phyloP scores from a whole-genome alignment of 2,329 filamentous ascomycete genomes.

The Pochonia chlamydosporia region DNA sequence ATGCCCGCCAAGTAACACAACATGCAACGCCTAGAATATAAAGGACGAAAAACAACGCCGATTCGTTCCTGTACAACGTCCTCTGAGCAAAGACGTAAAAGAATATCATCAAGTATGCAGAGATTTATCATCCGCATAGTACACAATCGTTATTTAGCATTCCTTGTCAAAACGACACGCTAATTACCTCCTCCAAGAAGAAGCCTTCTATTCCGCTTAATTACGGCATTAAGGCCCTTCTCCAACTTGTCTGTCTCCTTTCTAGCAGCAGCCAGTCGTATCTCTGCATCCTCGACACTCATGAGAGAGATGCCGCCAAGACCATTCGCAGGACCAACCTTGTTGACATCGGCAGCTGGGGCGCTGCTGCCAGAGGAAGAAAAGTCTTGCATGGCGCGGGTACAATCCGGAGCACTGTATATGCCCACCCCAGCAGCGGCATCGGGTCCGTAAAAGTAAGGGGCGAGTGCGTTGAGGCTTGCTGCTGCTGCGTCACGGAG shows the following conservation, averaged over 20 bases:
- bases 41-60: too few species aligned
- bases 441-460: constrained; percentile 48
- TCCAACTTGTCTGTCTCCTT: constrained; percentile 59
- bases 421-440: constrained; percentile 39
- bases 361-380: constrained; percentile 18
- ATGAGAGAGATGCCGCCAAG: constrained; percentile 47
- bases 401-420: constrained; percentile 32
- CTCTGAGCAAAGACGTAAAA: too few species aligned
- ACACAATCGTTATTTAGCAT: too few species aligned
- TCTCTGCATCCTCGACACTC: constrained; percentile 59
- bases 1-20: too few species aligned
- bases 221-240: constrained; percentile 53
- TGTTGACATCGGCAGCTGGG: constrained; percentile 22
- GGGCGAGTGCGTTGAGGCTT: constrained; percentile 48
- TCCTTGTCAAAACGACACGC: too few species aligned
- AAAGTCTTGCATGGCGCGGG: constrained; percentile 28
- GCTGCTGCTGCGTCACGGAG: constrained; percentile 41
- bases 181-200: constrained; percentile 33
- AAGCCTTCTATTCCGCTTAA: constrained; percentile 54
- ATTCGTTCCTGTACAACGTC: background rate
- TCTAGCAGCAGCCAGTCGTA: constrained; percentile 42
- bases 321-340: constrained; percentile 21
- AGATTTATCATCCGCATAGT: background rate
- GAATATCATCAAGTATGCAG: background rate
- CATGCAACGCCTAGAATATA: too few species aligned